Evolutionary conservation across 2,329 filamentous ascomycete genomes (phyloP), one percentile per base, ranked within the genome.

Genomic region (Zelopaecilomyces penicillatus): DNA sequence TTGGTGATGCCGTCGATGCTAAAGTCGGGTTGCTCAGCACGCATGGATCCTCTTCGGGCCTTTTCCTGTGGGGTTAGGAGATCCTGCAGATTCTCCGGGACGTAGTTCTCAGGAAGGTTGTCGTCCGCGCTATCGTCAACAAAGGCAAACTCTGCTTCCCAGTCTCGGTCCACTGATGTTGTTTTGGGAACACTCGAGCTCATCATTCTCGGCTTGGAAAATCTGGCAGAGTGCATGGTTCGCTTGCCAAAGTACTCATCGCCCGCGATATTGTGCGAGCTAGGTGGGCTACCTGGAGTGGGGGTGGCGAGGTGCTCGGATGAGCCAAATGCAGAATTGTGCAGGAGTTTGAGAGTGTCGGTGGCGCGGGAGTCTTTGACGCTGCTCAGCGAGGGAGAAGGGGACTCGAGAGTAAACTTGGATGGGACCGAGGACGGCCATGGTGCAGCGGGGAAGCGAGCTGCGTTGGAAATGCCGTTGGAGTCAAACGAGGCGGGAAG

Each of bases 401-500:
- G 89, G 6, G 85, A 89, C 42, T 95, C 90, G 53, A 96, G 71
- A 10, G 87, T 87, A 57, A 97, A 96, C 56, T 91, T 87, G 42
- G 88, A 87, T 7, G 93, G 93, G 8, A 97, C 86, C 0, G 91
- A 97, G 0, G 90, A 87, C 6, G 91, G 90, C 65, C 94, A 89
- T 0, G 90, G 88, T 0, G 87, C 93, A 30, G 66, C 70, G 12
- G 73, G 73, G 61, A 90, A 89, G 48, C 88, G 81, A 12, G 91
- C 90, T 50, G 88, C 89, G 62, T 91, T 87, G 8, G 90, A 96
- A 43, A 96, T 87, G 41, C 90, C 91, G 58, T 96, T 93, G 56
- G 89, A 95, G 65, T 97, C 93, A 62, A 97, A 96, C 0, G 91
- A 97, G 6, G 90, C 87, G 1, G 93, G 93, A 6, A 97, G 76